Percentiles rank a stretch among this genome's conserved stretches.
Evolutionary conservation across 2,329 filamentous ascomycete species (phyloP).

Genomic region (Colletotrichum destructivum): DNA sequence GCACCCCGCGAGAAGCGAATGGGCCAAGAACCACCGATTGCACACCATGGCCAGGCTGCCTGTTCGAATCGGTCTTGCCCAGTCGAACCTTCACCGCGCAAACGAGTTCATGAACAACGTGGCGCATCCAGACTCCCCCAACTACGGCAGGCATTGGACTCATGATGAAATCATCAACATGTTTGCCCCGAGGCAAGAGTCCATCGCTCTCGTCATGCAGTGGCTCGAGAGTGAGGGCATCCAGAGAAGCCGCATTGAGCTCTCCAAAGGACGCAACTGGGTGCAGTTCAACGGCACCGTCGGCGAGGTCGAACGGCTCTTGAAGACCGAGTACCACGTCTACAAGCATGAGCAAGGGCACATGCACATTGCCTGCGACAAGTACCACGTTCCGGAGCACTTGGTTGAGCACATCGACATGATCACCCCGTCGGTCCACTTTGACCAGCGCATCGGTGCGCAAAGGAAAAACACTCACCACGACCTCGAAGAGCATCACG

Average conservation of each 20-base stretch:
- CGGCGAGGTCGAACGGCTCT: constrained; percentile 66
- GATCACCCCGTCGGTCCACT: constrained; percentile 58
- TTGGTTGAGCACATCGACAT: constrained; percentile 57
- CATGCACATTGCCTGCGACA: constrained; percentile 58
- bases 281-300: constrained; percentile 69
- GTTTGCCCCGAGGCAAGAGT: constrained; percentile 60
- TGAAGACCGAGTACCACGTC: constrained; percentile 67
- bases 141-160: constrained; percentile 65
- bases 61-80: constrained; percentile 43
- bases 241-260: constrained; percentile 59
- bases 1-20: constrained; percentile 40
- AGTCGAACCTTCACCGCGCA: constrained; percentile 42
- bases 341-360: constrained; percentile 59
- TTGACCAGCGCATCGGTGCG: constrained; percentile 51
- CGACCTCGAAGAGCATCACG: constrained; percentile 45
- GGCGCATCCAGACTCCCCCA: constrained; percentile 57
- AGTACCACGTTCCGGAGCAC: constrained; percentile 57
- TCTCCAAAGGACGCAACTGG: constrained; percentile 68
- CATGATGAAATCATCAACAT: constrained; percentile 58
- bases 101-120: constrained; percentile 44
- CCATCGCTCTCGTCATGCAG: constrained; percentile 63
- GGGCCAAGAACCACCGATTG: constrained; percentile 40
- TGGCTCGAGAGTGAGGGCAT: constrained; percentile 72
- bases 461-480: constrained; percentile 46
- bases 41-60: constrained; percentile 38